Evolutionary conservation across 352 stramenopile species (phyloP).

Genomic region (Globisporangium cystogenes): DNA sequence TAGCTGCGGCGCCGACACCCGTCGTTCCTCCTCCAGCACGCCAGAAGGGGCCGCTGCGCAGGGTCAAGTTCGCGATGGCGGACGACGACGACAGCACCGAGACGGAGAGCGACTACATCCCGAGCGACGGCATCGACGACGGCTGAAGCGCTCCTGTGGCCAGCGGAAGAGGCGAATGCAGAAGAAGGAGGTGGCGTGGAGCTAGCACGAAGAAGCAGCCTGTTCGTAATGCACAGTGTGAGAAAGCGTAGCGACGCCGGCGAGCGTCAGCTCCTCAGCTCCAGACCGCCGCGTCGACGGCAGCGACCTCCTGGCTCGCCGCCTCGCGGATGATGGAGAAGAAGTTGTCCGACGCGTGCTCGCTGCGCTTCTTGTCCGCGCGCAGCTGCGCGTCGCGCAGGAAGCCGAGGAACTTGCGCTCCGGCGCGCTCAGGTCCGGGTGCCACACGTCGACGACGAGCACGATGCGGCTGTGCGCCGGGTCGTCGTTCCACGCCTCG

Average conservation of each 20-base stretch:
- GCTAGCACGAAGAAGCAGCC: not conserved
- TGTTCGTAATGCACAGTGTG: not conserved
- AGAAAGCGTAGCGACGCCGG: not conserved
- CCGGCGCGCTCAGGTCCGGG: conserved; percentile 82
- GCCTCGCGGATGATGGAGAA: conserved; percentile 66
- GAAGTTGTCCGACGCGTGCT: conserved; percentile 49
- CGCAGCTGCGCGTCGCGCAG: conserved; percentile 65
- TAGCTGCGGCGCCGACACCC: not conserved
- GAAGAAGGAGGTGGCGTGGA: too few relatives aligned
- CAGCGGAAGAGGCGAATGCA: too few relatives aligned
- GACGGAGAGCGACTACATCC: conserved; percentile 6
- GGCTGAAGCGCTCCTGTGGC: not conserved
- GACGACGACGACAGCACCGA: conserved; percentile 2
- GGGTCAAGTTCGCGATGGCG: not conserved
- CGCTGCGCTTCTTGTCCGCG: conserved; percentile 41
- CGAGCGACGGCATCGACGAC: conserved; percentile 4
- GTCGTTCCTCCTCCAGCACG: not conserved
- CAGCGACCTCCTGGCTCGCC: conserved; percentile 12
- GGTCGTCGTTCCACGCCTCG: conserved; percentile 95
- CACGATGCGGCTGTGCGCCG: conserved; percentile 81
- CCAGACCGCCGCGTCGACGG: conserved; percentile 3
- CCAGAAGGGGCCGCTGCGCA: conserved; percentile 3
- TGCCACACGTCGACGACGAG: conserved; percentile 96
- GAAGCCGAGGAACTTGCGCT: conserved; percentile 88
- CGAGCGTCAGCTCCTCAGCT: not conserved